Evolutionary conservation across 371 early-diverging fungal genomes (phyloP).

Genomic region (Mucor indicus): DNA sequence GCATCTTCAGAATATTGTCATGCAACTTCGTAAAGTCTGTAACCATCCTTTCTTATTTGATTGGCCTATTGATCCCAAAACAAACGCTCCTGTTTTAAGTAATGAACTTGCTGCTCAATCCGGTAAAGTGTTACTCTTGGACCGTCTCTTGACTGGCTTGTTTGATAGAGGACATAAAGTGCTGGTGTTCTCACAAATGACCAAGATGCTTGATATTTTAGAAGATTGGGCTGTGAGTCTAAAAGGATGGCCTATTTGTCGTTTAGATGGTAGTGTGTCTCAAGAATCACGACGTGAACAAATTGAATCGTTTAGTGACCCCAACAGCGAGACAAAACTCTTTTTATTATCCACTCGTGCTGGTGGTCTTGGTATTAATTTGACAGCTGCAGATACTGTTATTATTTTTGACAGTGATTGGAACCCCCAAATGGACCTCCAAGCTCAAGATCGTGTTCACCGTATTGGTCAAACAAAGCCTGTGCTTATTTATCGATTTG

Average conservation of each 20-base stretch:
- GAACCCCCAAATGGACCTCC: constrained; percentile 98
- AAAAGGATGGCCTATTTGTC: constrained; percentile 79
- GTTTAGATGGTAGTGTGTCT: constrained; percentile 90
- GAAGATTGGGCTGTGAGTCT: constrained; percentile 83
- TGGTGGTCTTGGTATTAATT: constrained; percentile 94
- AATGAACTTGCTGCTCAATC: constrained; percentile 63
- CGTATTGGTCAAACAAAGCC: constrained; percentile 94
- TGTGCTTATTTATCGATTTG: constrained; percentile 87
- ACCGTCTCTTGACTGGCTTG: constrained; percentile 77
- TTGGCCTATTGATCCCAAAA: constrained; percentile 61
- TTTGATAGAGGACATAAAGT: constrained; percentile 83
- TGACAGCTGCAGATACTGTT: constrained; percentile 94
- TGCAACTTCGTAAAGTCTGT: constrained; percentile 95
- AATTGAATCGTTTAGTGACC: constrained; percentile 64
- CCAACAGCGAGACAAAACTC: constrained; percentile 54
- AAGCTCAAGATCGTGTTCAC: constrained; percentile 97
- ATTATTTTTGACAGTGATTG: constrained; percentile 93
- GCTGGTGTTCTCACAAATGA: constrained; percentile 94
- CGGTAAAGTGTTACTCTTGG: constrained; percentile 89
- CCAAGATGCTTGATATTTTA: constrained; percentile 88
- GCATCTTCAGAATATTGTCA: constrained; percentile 78
- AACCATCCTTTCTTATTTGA: constrained; percentile 95
- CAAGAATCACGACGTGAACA: constrained; percentile 79
- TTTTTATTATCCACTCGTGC: constrained; percentile 98
- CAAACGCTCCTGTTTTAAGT: constrained; percentile 40